Base-by-base conservation (phyloP, 768 basidiomycete genomes). In the Rhodotorula sphaerocarpa region DNA sequence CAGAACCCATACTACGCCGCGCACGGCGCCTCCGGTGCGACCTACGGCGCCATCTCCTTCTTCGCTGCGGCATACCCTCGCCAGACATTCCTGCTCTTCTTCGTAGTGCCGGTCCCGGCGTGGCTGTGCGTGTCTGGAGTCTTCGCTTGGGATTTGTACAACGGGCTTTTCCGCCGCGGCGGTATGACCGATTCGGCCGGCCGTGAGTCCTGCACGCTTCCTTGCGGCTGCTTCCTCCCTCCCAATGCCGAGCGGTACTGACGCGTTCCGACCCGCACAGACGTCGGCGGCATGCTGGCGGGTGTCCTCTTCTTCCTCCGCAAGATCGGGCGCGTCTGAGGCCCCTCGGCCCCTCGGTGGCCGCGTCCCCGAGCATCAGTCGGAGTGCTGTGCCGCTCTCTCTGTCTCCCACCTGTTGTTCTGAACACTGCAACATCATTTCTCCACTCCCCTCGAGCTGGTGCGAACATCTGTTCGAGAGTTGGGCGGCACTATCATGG, bases 21-120 rank as follows among this genome's bases (percentile, higher is more conserved):
- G 18, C 64, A 61, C 42, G 89, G 88, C 69, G 88, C 88, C 86
- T 31, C 69, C 86, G 87, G 85, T 59, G 84, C 87, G 18, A 82
- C 87, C 51, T 86, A 84, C 74, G 81, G 85, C 6, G 75, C 82
- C 31, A 75, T 86, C n/a, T 81, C 86, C 7, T 81, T 85, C 73
- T 82, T 87, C 53, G 86, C 87, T 9, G 86, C 84, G 73, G 75
- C 81, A 2, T 82, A 82, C 20, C 88, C 89, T 7, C 81, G 70
- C 21, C 77, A 82, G 70, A 83, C 78, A 1, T 86, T 90, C 73
- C 76, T 80, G 12, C 74, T 90, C 46, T 90, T 87, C 74, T 86
- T 83, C 39, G 81, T 70, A 33, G 39, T 70, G 2, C 88, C 88
- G 30, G 78, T 86, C 60, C 87, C 88, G 0, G 87, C 87, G 0